phyloP scores from a whole-genome alignment of 768 basidiomycete species.

The Lentinula guzmanii region DNA sequence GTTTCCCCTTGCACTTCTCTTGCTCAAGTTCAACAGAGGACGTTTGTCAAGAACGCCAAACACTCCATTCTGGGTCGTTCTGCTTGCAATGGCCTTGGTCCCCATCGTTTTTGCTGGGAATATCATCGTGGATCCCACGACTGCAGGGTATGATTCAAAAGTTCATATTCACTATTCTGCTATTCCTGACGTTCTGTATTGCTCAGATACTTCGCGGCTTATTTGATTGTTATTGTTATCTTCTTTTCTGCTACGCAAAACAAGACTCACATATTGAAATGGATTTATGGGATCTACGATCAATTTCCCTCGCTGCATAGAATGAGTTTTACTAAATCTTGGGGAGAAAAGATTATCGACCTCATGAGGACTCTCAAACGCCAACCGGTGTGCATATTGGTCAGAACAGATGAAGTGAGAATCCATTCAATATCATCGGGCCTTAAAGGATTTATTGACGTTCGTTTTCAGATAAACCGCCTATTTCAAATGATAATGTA shows the following conservation, averaged over 20 bases:
- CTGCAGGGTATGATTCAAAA: constrained; percentile 37
- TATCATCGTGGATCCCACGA: constrained; percentile 49
- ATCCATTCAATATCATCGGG: too few species aligned
- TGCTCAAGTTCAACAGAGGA: constrained; percentile 62
- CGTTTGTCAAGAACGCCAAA: constrained; percentile 39
- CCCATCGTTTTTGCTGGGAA: constrained; percentile 50
- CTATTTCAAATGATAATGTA: constrained; percentile 64
- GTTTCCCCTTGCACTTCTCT: constrained; percentile 53
- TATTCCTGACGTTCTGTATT: neutral
- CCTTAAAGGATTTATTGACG: too few species aligned
- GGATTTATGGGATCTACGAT: constrained; percentile 59
- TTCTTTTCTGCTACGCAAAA: constrained; percentile 47
- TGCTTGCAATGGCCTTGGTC: constrained; percentile 36
- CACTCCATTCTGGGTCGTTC: constrained; percentile 34
- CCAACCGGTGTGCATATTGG: constrained; percentile 55
- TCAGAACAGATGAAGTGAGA: constrained; percentile 60
- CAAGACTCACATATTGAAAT: constrained; percentile 47
- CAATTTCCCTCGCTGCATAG: constrained; percentile 46
- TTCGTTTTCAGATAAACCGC: constrained; percentile 47
- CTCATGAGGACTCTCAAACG: constrained; percentile 40
- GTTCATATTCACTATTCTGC: neutral
- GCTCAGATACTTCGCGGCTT: constrained; percentile 55
- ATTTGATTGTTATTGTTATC: constrained; percentile 43
- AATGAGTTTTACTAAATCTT: constrained; percentile 27
- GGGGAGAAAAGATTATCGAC: constrained; percentile 36